Evolutionary conservation across 345 rosid species (phyloP).

Genomic region (Ceriops tagal): DNA sequence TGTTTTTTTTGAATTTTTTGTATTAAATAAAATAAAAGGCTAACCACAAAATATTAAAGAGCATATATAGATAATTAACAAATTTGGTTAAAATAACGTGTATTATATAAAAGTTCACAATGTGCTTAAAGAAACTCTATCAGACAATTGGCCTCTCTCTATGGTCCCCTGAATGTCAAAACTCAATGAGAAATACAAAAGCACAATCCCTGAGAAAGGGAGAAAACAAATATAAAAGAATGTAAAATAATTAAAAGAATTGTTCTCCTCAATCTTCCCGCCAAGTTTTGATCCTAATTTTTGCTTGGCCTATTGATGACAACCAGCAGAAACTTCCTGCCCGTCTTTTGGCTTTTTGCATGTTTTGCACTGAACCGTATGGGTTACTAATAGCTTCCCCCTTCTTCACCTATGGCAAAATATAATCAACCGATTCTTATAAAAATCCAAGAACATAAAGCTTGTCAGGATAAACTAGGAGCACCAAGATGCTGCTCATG

Average conservation of each 20-base stretch:
- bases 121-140: no score
- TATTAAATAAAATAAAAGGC: no score
- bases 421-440: slow-evolving; percentile 1
- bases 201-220: not conserved
- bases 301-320: not conserved
- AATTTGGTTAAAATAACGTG: no score
- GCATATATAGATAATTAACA: no score
- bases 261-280: not conserved
- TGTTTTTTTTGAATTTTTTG: no score
- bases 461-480: not conserved
- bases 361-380: no score
- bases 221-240: slow-evolving; percentile 12
- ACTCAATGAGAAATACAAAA: not conserved
- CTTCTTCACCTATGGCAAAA: slow-evolving; percentile 7
- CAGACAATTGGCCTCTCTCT: no score
- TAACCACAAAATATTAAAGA: no score
- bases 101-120: no score
- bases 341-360: not conserved
- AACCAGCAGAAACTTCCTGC: slow-evolving; percentile 8
- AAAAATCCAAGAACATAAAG: not conserved
- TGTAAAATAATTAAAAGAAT: not conserved
- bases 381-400: not conserved
- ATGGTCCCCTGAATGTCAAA: not conserved
- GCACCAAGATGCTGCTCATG: slow-evolving; percentile 30
- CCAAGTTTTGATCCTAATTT: not conserved